A percentile compares a stretch with the other conserved stretches of the same genome.
phyloP scores from a whole-genome alignment of 495 filamentous ascomycete species.

The Aspergillus ellipticus region DNA sequence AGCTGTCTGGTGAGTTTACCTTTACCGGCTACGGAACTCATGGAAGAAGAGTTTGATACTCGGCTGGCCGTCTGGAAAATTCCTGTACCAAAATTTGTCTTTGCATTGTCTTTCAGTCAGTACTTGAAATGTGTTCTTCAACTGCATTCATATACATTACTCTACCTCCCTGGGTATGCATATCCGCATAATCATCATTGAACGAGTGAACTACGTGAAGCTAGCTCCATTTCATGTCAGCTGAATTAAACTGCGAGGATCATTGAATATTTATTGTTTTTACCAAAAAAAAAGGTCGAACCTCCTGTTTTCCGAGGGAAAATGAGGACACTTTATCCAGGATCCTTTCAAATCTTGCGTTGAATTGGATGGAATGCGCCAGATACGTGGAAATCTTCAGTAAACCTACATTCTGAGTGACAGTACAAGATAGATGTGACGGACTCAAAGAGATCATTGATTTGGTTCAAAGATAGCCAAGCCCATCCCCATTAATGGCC shows the following conservation, averaged over 20 bases:
- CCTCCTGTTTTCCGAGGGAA: too few species aligned
- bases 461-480: conserved; percentile 42
- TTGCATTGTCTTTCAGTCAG: not conserved
- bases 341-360: too few species aligned
- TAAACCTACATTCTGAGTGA: too few species aligned
- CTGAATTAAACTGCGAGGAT: not conserved
- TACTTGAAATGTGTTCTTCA: not conserved
- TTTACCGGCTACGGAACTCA: not conserved
- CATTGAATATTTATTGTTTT: too few species aligned
- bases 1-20: not conserved
- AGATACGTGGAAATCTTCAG: too few species aligned
- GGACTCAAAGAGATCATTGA: not conserved
- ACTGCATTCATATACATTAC: not conserved
- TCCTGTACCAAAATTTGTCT: conserved; percentile 2
- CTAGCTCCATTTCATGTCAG: not conserved
- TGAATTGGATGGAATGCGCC: too few species aligned
- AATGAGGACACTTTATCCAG: too few species aligned
- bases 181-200: not conserved
- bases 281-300: too few species aligned
- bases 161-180: not conserved
- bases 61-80: conserved; percentile 12
- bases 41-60: conserved; percentile 12
- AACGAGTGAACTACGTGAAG: not conserved
- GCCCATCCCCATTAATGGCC: conserved; percentile 56
- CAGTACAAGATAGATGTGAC: too few species aligned